Base-by-base conservation (phyloP, 768 basidiomycete species). In the Tulasnella sp. region DNA sequence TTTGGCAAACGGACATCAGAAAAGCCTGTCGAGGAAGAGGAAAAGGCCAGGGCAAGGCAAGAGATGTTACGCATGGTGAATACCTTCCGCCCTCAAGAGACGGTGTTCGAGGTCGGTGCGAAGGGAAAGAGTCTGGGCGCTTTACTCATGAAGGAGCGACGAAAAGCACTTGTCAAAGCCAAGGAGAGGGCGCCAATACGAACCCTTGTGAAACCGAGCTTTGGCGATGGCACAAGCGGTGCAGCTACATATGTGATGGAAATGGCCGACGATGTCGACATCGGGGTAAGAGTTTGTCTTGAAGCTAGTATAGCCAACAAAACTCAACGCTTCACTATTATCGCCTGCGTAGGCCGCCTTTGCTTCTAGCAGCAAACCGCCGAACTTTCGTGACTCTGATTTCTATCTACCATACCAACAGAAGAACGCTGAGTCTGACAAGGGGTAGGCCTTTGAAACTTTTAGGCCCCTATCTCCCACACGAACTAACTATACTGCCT, bases 361-460 rank as follows among this genome's bases (percentile, higher is more conserved):
- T 63, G 78, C 84, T 23, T 75, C 73, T 17, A 73, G 77, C 42
- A 73, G 69, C 58, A 77, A 75, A 66, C 80, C 76, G 61, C 75
- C 75, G 15, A 74, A 72, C 43, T 93, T 77, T 71, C 81, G 81
- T 9, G 94, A 97, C 65, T 77, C 82, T 2, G 84, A 88, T 38
- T 95, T 90, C 67, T 98, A 93, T 72, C 83, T 98, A 80, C 86
- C 88, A 1, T 84, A 98, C 74, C 84, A 85, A 66, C 91, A 94
- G 70, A 88, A 88, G 67, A 90, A 85, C 62, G 85, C 87, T 34
- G 75, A 78, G 54, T 84, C 90, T 0, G 94, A 98, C 68, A 90
- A 89, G 73, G 94, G 94, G 93, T 92, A 69, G 59, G 78, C 71
- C 8, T 13, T 32, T 23, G 17, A 17, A n/a, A 38, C n/a, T 26